phyloP scores from a whole-genome alignment of 78 protist genomes.

The Dictyostelium citrinum region DNA sequence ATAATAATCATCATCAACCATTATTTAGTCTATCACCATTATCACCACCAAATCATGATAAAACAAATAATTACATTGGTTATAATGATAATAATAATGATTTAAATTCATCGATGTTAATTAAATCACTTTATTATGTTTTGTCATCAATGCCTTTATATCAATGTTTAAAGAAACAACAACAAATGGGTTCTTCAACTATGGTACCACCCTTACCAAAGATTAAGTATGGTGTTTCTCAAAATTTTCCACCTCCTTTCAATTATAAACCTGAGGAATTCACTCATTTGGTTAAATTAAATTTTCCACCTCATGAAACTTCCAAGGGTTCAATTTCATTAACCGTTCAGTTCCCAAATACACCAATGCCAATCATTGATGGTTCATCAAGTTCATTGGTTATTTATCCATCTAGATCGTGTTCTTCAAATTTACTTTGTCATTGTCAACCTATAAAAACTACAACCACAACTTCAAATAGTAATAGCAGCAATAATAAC shows the following conservation, averaged over 20 bases:
- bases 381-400: neutral
- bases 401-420: slow-evolving; percentile 63
- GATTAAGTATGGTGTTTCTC: slow-evolving; percentile 56
- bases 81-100: neutral
- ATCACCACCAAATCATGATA: neutral
- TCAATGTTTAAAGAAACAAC: neutral
- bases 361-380: neutral
- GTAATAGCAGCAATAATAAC: neutral
- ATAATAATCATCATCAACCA: neutral
- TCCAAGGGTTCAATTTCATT: slow-evolving; percentile 35
- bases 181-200: neutral
- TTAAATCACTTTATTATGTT: slow-evolving; percentile 40
- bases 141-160: slow-evolving; percentile 52
- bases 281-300: slow-evolving; percentile 39
- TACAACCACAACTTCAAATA: neutral
- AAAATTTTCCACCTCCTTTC: slow-evolving; percentile 50
- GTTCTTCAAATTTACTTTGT: slow-evolving; percentile 25
- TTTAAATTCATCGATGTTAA: neutral
- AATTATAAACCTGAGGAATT: slow-evolving; percentile 37
- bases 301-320: slow-evolving; percentile 35
- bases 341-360: slow-evolving; percentile 54
- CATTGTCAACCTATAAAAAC: neutral
- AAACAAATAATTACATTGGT: neutral
- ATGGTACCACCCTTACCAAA: neutral
- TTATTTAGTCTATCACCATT: neutral